Conservation (phyloP, 495 filamentous ascomycete species). For the Trichoderma gamsii region DNA sequence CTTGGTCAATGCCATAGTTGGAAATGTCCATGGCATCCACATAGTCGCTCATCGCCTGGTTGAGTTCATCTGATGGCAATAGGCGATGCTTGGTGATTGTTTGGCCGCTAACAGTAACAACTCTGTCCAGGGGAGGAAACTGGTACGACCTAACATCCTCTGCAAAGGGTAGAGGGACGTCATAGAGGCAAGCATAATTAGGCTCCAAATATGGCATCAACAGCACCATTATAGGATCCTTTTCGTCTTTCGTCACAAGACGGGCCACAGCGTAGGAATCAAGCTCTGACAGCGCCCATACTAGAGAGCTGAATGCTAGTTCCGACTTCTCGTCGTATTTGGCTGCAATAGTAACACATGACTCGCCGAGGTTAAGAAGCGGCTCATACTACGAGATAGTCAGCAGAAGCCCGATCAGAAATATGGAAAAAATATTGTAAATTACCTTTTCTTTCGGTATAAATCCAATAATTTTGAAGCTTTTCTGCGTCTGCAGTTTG, state of each 20-base stretch:
- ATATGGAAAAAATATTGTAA: no score
- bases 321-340: constrained; percentile 66
- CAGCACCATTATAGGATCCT: constrained; percentile 69
- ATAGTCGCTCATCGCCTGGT: constrained; percentile 77
- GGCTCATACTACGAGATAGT: constrained; percentile 61
- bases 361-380: constrained; percentile 76
- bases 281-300: constrained; percentile 78
- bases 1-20: constrained; percentile 49
- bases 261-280: constrained; percentile 85
- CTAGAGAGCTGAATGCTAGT: constrained; percentile 81
- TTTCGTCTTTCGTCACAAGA: constrained; percentile 73
- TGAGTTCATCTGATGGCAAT: constrained; percentile 68
- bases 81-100: constrained; percentile 77
- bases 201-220: constrained; percentile 74
- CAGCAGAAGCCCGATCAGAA: constrained; percentile 15
- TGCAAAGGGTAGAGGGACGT: constrained; percentile 87
- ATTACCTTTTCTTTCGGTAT: constrained; percentile 65
- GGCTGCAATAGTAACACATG: constrained; percentile 66
- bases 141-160: constrained; percentile 86
- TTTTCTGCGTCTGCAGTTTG: constrained; percentile 66
- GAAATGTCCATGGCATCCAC: constrained; percentile 93
- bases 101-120: constrained; percentile 86
- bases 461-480: constrained; percentile 82
- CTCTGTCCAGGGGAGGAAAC: constrained; percentile 84
- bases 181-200: constrained; percentile 82